Evolutionary conservation across 108 stramenopile genomes (phyloP).

Genomic region (Pseudonitzschia pungens): DNA sequence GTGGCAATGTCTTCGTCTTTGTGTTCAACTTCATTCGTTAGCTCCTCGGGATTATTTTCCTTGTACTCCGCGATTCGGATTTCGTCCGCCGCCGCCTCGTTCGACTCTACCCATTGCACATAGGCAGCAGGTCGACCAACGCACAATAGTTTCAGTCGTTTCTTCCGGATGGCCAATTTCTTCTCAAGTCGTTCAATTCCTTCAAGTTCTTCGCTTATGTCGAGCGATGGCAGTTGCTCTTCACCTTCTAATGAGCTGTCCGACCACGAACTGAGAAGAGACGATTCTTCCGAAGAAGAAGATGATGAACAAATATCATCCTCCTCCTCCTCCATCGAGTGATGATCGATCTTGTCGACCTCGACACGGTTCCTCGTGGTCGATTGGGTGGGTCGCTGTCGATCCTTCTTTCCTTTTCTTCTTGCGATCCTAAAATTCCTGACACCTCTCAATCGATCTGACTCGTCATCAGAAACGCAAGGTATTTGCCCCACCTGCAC

Average conservation of each 20-base stretch:
- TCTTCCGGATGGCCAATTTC: background rate
- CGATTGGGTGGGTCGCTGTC: background rate
- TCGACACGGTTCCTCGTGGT: background rate
- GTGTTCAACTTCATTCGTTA: background rate
- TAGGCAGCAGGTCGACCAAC: constrained; percentile 5
- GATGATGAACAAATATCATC: background rate
- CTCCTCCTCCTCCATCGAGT: background rate
- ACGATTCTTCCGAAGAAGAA: constrained; percentile 1
- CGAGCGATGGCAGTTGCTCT: background rate
- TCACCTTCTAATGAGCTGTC: background rate
- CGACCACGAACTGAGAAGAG: constrained; percentile 5
- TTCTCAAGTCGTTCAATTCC: constrained; percentile 12
- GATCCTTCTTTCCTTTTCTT: background rate
- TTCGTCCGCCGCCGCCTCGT: constrained; percentile 3
- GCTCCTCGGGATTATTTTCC: background rate
- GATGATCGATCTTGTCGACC: background rate
- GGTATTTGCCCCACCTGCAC: background rate
- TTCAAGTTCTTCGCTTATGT: background rate
- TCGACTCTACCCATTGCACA: background rate
- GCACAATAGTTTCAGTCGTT: constrained; percentile 19
- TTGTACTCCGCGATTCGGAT: constrained; percentile 6
- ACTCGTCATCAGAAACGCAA: background rate
- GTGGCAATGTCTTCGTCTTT: background rate
- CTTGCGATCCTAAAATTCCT: background rate
- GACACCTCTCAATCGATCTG: background rate